A percentile compares a stretch with the other conserved stretches of the same genome.
These are phyloP conservation scores for Colletotrichum spaethianum DNA, from an alignment of 2,329 filamentous ascomycete species.

Conservation along the genomic window DNA sequence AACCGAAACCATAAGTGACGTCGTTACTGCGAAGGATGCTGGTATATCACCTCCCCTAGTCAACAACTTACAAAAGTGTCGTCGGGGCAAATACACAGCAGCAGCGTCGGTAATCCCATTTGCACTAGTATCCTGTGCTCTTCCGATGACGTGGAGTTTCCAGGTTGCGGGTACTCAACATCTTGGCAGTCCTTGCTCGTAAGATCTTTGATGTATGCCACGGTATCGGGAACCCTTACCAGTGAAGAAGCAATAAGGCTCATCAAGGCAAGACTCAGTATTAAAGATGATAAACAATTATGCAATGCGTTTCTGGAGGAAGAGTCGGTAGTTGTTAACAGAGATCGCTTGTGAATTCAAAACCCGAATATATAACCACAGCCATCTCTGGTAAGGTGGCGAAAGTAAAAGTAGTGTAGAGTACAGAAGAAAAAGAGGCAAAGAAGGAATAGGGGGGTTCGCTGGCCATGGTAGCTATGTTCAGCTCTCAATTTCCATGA, in stretches of 20 bases:
- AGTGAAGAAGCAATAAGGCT: background rate
- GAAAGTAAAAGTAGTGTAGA: background rate
- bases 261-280: background rate
- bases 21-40: background rate
- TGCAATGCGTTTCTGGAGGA: no score
- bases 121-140: background rate
- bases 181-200: background rate
- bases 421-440: background rate
- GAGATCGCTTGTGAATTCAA: background rate
- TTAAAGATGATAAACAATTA: background rate
- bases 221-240: background rate
- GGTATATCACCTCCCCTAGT: background rate
- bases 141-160: background rate
- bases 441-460: background rate
- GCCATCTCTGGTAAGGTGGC: background rate
- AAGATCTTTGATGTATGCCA: background rate
- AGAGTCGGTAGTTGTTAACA: background rate
- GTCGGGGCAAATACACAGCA: background rate
- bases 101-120: no score
- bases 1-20: background rate
- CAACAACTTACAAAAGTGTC: background rate
- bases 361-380: background rate
- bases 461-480: background rate
- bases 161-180: background rate
- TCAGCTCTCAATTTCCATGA: background rate